Conservation (phyloP, 129 eudicot species). For the Saposhnikovia divaricata region DNA sequence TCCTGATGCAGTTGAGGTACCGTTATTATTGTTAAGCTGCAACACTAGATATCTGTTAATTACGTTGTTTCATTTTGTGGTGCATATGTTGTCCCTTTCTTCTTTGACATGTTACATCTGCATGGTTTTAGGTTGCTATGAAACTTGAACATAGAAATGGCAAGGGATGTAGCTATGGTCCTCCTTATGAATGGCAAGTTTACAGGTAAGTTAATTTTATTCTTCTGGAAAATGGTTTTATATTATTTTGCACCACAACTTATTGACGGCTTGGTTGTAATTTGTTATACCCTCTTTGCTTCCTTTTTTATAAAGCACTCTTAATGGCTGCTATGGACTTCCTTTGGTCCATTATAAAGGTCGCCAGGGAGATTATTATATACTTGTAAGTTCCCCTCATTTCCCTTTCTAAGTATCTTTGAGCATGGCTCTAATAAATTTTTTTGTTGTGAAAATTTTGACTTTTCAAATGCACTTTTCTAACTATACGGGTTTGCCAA, state of each 20-base stretch:
- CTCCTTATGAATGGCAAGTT: conserved; percentile 92
- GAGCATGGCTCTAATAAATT: too few species aligned
- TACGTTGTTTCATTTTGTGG: background rate
- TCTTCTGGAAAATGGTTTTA: background rate
- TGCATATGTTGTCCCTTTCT: background rate
- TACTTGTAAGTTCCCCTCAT: conserved; percentile 46
- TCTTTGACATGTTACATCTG: background rate
- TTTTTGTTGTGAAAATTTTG: background rate
- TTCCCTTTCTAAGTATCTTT: background rate
- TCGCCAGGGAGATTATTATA: conserved; percentile 79
- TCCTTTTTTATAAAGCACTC: conserved; percentile 33
- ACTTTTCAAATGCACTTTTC: background rate
- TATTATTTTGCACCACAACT: background rate
- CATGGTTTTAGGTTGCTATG: conserved; percentile 53
- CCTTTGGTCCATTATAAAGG: conserved; percentile 88
- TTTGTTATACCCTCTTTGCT: background rate
- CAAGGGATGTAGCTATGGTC: conserved; percentile 84
- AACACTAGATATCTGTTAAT: background rate
- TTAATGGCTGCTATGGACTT: conserved; percentile 77
- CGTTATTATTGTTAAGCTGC: background rate
- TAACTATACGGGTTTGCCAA: background rate
- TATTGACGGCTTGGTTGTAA: background rate
- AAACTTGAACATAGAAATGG: conserved; percentile 84
- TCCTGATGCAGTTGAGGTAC: conserved; percentile 74
- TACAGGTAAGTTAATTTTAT: conserved; percentile 40